Conservation (phyloP, 495 filamentous ascomycete genomes). For the Neurospora sp. region DNA sequence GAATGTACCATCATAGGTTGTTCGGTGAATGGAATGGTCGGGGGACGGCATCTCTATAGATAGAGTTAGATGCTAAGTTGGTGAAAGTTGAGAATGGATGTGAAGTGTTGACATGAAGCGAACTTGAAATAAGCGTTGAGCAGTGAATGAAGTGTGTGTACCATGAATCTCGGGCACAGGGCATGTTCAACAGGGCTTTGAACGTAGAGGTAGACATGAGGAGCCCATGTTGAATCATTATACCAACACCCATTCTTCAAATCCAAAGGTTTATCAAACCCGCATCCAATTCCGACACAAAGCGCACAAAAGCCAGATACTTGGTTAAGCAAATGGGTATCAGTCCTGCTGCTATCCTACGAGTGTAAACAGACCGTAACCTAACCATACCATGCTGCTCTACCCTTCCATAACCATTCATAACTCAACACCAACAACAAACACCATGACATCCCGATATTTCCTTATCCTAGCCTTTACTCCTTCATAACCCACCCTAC, state of each 20-base stretch:
- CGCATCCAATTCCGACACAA: too few relatives aligned
- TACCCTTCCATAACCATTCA: neutral
- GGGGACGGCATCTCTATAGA: neutral
- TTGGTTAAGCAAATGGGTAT: neutral
- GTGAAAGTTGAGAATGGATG: neutral
- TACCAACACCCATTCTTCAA: too few relatives aligned
- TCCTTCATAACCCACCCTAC: neutral
- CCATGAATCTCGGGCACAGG: too few relatives aligned
- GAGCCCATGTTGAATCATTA: too few relatives aligned
- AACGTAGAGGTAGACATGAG: too few relatives aligned
- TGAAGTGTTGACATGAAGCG: neutral
- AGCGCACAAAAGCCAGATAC: neutral
- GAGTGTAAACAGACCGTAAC: neutral
- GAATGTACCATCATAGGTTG: neutral
- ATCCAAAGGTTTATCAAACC: too few relatives aligned
- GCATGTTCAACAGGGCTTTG: too few relatives aligned
- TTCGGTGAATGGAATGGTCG: neutral
- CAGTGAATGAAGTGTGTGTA: too few relatives aligned
- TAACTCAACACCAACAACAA: neutral
- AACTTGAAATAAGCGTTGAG: too few relatives aligned
- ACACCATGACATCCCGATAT: too few relatives aligned
- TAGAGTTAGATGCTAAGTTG: neutral
- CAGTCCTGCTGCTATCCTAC: neutral
- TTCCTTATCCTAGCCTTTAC: neutral
- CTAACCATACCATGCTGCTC: neutral